phyloP scores from a whole-genome alignment of 345 rosid genomes.

The Citrus cavaleriei region DNA sequence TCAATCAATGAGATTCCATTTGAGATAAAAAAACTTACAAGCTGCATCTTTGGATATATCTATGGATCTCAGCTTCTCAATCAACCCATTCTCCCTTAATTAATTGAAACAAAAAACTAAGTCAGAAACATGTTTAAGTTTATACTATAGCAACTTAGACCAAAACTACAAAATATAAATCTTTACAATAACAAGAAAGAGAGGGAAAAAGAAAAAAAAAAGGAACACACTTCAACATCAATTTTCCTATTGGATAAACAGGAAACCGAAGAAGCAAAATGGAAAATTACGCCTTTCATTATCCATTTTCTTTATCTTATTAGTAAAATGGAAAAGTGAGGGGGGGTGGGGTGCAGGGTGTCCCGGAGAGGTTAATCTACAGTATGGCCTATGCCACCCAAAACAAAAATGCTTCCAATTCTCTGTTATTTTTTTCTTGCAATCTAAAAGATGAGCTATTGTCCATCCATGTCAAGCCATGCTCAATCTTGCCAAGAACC shows the following conservation, averaged over 20 bases:
- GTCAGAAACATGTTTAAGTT: slow-evolving; percentile 17
- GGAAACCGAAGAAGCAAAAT: not conserved
- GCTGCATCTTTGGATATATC: slow-evolving; percentile 52
- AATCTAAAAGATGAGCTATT: not conserved
- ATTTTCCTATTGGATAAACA: not conserved
- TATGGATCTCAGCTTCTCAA: slow-evolving; percentile 42
- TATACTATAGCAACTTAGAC: not conserved
- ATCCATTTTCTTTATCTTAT: not conserved
- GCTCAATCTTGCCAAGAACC: not conserved
- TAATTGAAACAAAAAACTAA: slow-evolving; percentile 18
- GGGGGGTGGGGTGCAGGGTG: too few species aligned
- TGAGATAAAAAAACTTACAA: slow-evolving; percentile 45
- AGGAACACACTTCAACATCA: not conserved
- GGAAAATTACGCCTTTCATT: not conserved
- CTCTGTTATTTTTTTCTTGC: not conserved
- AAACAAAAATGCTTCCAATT: too few species aligned
- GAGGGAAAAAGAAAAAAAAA: not conserved
- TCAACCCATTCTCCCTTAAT: slow-evolving; percentile 62
- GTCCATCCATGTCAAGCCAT: not conserved
- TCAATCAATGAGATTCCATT: slow-evolving; percentile 7
- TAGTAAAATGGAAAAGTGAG: not conserved
- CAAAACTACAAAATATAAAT: not conserved
- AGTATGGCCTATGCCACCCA: not conserved
- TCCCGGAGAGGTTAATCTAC: too few species aligned
- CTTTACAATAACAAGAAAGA: not conserved